Base-by-base conservation (phyloP, 2,329 filamentous ascomycete genomes). In the Tolypocladium nubicola region DNA sequence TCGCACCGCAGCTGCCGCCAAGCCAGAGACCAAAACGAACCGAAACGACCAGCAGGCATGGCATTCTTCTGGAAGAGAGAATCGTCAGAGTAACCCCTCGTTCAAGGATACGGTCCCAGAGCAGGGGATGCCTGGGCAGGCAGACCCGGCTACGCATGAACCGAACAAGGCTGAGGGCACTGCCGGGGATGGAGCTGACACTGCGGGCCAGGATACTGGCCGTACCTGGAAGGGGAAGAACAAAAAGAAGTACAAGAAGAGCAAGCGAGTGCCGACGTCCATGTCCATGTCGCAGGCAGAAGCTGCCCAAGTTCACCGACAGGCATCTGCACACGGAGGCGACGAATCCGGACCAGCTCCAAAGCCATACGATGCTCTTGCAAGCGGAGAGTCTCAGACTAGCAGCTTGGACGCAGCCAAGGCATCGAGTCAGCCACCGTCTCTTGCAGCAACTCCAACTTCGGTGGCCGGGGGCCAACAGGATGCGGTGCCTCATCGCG, bases 161-260 rank as follows among this genome's bases (percentile, higher is more conserved):
- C 16, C 23, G 19, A 38, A 16, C 37, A 21, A 6, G 35, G 2
- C 47, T 3, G 49, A 45, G 23, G 5, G 8, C 10, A 14, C n/a
- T 7, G 30, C 19, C 19, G 47, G 19, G 10, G 23, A 55, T 14
- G 47, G 13, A 13, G 11, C 9, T 47, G 49, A 10, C n/a, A 19
- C 38, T 16, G 6, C 26, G 11, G 43, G 30, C 35, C 58, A 56
- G 23, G 19, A 37, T 6, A 5, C 10, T 21, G n/a, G 14, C 2
- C 59, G 60, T 52, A 60, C 56, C 49, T 37, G 7, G 56, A 60
- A 57, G 38, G 50, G 56, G 19, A 63, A 60, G 11, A 64, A 59
- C 53, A 68, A 64, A 33, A 61, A 61, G n/a, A 62, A 61, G n/a
- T 68, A 65, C 53, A 69, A 62, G 45, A 66, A 62, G 57, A 64